Evolutionary conservation across 176 grass and related monocot genomes (phyloP).

Genomic region (Tuctoria greenei): DNA sequence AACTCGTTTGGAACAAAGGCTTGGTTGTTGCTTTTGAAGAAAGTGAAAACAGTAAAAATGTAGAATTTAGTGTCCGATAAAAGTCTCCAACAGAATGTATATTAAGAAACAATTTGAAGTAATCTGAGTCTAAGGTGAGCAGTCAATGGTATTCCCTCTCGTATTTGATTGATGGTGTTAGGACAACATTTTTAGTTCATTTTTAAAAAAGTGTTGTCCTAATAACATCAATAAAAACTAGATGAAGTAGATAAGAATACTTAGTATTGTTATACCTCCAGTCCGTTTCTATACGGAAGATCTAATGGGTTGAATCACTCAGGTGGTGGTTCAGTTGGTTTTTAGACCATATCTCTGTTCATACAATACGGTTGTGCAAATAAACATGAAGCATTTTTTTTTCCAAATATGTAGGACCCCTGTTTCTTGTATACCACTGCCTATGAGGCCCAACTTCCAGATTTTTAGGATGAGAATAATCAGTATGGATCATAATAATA

Average conservation of each 20-base stretch:
- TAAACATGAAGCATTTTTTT: too few relatives aligned
- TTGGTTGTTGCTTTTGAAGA: too few relatives aligned
- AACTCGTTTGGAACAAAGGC: too few relatives aligned
- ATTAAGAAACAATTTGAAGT: background rate
- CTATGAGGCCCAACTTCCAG: background rate
- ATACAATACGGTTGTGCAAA: too few relatives aligned
- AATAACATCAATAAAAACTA: too few relatives aligned
- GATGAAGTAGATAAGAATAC: too few relatives aligned
- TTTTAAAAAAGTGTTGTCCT: too few relatives aligned
- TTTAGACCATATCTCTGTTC: background rate
- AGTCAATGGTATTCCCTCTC: background rate
- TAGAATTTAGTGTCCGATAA: too few relatives aligned
- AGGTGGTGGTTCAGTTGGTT: too few relatives aligned
- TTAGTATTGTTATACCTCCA: background rate
- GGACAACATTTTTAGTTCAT: too few relatives aligned
- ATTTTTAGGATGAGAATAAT: constrained; percentile 3
- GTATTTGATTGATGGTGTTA: too few relatives aligned
- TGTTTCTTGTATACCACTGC: background rate
- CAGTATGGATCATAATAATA: background rate
- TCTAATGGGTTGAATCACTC: too few relatives aligned
- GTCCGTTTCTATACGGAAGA: background rate
- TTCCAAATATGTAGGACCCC: background rate
- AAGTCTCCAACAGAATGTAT: background rate
- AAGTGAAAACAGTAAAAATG: background rate
- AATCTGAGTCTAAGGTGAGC: background rate